phyloP scores from a whole-genome alignment of 1,139 yeast species.

The Diutina ranongensis region DNA sequence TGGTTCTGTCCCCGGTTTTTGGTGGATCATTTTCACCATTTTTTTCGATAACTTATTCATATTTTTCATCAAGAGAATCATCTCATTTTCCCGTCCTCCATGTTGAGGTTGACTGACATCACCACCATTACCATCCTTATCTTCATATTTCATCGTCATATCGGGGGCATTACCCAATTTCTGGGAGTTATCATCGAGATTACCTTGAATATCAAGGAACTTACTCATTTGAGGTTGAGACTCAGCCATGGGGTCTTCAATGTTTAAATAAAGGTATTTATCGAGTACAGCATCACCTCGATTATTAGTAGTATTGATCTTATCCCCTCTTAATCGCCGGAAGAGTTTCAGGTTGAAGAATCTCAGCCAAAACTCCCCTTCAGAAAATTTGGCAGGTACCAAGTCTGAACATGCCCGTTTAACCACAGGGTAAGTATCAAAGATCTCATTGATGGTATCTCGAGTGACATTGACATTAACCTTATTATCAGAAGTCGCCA shows the following conservation, averaged over 20 bases:
- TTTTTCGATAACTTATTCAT: conserved; percentile 83
- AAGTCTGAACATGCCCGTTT: conserved; percentile 79
- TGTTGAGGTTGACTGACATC: conserved; percentile 25
- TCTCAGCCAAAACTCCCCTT: conserved; percentile 95
- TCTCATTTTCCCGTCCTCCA: conserved; percentile 34
- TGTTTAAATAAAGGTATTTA: conserved; percentile 59
- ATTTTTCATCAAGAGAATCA: conserved; percentile 67
- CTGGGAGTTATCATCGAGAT: conserved; percentile 71
- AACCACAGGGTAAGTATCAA: conserved; percentile 90
- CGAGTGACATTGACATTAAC: conserved; percentile 88
- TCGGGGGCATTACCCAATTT: conserved; percentile 76
- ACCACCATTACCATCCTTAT: conserved; percentile 23
- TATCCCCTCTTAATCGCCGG: conserved; percentile 83
- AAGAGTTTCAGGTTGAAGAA: conserved; percentile 85
- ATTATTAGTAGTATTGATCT: conserved; percentile 53
- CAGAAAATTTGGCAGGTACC: conserved; percentile 71
- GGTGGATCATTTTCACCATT: conserved; percentile 50
- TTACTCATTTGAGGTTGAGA: conserved; percentile 27
- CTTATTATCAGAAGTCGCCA: conserved; percentile 79
- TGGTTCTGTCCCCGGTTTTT: conserved; percentile 12
- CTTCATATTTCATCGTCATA: conserved; percentile 75
- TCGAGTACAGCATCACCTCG: conserved; percentile 81
- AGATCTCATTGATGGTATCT: conserved; percentile 81
- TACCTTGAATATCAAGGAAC: conserved; percentile 67
- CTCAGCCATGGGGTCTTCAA: conserved; percentile 23